Evolutionary conservation across 179 eudicot genomes (phyloP).

Genomic region (Nepenthes alata): DNA sequence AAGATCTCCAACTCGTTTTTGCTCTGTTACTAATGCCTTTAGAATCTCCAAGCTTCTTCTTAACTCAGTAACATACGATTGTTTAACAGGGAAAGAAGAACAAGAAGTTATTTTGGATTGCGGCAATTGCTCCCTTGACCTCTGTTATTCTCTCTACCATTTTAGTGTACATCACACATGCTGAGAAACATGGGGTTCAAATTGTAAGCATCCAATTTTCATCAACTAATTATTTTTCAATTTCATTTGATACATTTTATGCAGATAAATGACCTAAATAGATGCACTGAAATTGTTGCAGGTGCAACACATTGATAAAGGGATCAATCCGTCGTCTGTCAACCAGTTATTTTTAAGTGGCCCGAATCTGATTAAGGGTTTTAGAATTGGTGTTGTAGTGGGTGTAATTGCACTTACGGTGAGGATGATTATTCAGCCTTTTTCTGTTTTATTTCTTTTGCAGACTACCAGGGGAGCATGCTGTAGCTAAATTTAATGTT

Average conservation of each 20-base stretch:
- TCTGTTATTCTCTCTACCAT: constrained; percentile 61
- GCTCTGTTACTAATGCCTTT: neutral
- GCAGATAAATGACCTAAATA: neutral
- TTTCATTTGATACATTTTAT: neutral
- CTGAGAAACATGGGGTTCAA: constrained; percentile 57
- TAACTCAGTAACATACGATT: neutral
- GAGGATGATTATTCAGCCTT: constrained; percentile 5
- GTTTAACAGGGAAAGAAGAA: constrained; percentile 51
- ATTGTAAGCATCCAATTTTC: constrained; percentile 11
- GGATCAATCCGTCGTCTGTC: constrained; percentile 43
- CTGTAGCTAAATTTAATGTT: neutral
- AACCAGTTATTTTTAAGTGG: constrained; percentile 41
- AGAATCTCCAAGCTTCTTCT: neutral
- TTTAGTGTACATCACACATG: constrained; percentile 53
- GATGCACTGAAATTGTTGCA: constrained; percentile 1
- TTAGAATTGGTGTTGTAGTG: constrained; percentile 50
- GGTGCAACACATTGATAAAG: constrained; percentile 51
- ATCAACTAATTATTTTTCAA: too few species aligned
- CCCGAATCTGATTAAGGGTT: constrained; percentile 33
- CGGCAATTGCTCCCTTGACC: constrained; percentile 67
- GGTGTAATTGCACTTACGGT: constrained; percentile 55
- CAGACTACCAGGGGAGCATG: neutral
- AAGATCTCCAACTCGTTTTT: constrained; percentile 9
- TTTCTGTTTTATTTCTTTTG: neutral
- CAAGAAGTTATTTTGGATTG: constrained; percentile 61